phyloP scores from a whole-genome alignment of 768 basidiomycete genomes.

The Tricholoma furcatifolium region DNA sequence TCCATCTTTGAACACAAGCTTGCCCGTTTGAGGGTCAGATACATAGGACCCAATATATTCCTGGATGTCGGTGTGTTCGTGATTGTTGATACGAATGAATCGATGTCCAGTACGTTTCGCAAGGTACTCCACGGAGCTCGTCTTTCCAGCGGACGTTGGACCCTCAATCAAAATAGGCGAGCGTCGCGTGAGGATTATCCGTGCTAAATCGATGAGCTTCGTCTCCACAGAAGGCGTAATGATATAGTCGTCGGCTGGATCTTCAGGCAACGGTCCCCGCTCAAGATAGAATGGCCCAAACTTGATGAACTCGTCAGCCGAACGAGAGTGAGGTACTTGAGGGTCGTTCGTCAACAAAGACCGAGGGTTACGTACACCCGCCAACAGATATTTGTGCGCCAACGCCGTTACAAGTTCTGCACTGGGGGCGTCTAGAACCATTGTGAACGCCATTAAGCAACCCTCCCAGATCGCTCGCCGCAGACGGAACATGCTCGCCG shows the following conservation, averaged over 20 bases:
- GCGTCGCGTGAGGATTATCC: constrained; percentile 83
- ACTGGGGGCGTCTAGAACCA: constrained; percentile 81
- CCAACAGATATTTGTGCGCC: constrained; percentile 76
- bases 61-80: constrained; percentile 99
- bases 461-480: constrained; percentile 94
- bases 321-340: constrained; percentile 41
- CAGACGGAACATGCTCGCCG: constrained; percentile 71
- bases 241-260: constrained; percentile 79
- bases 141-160: constrained; percentile 97
- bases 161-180: constrained; percentile 98
- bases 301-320: constrained; percentile 63
- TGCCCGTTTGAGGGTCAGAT: constrained; percentile 90
- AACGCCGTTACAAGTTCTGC: constrained; percentile 62
- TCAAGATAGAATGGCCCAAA: constrained; percentile 92
- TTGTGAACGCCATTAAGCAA: constrained; percentile 96
- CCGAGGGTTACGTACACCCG: constrained; percentile 74
- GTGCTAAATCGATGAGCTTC: constrained; percentile 92
- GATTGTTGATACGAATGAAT: constrained; percentile 98
- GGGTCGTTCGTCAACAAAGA: constrained; percentile 77
- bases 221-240: constrained; percentile 93
- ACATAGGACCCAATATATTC: constrained; percentile 97
- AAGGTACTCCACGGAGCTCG: constrained; percentile 94
- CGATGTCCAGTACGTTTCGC: constrained; percentile 90
- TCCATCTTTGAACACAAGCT: constrained; percentile 92
- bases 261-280: constrained; percentile 65